Base-by-base conservation (phyloP, 2,329 filamentous ascomycete genomes). In the Thermoascus crustaceus region DNA sequence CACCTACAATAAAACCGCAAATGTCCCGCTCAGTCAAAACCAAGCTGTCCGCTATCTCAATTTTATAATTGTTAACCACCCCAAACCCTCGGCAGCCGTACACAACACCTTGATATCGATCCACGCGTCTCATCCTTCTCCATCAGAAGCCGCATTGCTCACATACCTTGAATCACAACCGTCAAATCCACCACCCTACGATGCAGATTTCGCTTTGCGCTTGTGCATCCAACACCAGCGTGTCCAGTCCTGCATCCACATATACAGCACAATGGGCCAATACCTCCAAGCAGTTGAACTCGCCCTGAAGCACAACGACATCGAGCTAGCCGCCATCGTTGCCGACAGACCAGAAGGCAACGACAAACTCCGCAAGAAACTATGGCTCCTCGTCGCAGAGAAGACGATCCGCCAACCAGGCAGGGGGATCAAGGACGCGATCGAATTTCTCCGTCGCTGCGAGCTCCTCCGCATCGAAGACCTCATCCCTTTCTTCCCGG, bases 41-140 rank as follows among this genome's bases (percentile, higher is more conserved):
- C 91, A 98, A 66, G 91, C 91, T 1, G 73, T 96, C 24, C 78
- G 91, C 26, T 98, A 98, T 56, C 78, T 98, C 13, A 85, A 88
- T 46, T 94, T 89, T 58, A 85, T 87, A 40, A 88, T 98, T 52
- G 88, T 60, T 34, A 94, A 64, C 76, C 89, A 64, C 73, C 88
- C 52, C 73, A 82, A 57, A 82, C 87, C 35, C 73, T 80, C 40
- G 75, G 80, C 91, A 2, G 89, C 91, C 2, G 82, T 98, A 7
- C 91, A 98, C 67, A 98, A 98, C 58, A 96, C 91, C 0, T 75
- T 98, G 4, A 85, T 98, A 32, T 94, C 89, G 6, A 89, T 98
- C 34, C 94, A 95, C 57, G 91, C 91, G 3, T 87, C 88, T 0
- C 82, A 91, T 48, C 71, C 82, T 2, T 86, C 85, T 2, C 73